Evolutionary conservation across 805 yeast species (phyloP).

Genomic region (Isabelozyma heimii): DNA sequence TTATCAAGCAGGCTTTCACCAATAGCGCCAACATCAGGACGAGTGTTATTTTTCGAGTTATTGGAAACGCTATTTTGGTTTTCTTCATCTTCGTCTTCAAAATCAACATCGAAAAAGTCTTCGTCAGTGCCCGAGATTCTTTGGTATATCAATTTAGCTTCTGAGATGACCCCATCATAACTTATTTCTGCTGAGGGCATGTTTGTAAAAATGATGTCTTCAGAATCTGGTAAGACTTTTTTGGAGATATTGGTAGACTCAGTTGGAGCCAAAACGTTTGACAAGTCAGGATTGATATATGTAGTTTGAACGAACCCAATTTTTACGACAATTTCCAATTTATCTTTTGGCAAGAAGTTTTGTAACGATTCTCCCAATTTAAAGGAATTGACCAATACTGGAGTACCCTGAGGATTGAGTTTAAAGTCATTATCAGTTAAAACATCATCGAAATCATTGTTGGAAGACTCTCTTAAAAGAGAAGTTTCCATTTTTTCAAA

Average conservation of each 20-base stretch:
- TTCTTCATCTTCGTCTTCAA: slow-evolving; percentile 86
- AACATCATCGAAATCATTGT: slow-evolving; percentile 44
- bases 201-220: slow-evolving; percentile 38
- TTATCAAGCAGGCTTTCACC: slow-evolving; percentile 11
- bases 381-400: slow-evolving; percentile 69
- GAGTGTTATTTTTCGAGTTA: slow-evolving; percentile 4
- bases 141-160: slow-evolving; percentile 71
- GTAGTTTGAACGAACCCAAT: slow-evolving; percentile 39
- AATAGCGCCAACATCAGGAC: slow-evolving; percentile 8
- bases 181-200: slow-evolving; percentile 85
- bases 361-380: slow-evolving; percentile 82
- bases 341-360: slow-evolving; percentile 79
- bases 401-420: slow-evolving; percentile 48
- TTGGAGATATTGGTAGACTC: slow-evolving; percentile 22
- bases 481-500: slow-evolving; percentile 75
- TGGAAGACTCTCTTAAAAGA: slow-evolving; percentile 71
- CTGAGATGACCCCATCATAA: slow-evolving; percentile 86
- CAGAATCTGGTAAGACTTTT: slow-evolving; percentile 34
- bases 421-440: slow-evolving; percentile 52
- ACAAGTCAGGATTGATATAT: slow-evolving; percentile 34
- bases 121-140: slow-evolving; percentile 89
- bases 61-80: slow-evolving; percentile 6
- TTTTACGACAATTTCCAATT: slow-evolving; percentile 44
- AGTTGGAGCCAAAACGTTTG: slow-evolving; percentile 32
- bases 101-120: slow-evolving; percentile 94